Evolutionary conservation across 805 yeast species (phyloP).

Genomic region (Cyberlindnera sargentensis): DNA sequence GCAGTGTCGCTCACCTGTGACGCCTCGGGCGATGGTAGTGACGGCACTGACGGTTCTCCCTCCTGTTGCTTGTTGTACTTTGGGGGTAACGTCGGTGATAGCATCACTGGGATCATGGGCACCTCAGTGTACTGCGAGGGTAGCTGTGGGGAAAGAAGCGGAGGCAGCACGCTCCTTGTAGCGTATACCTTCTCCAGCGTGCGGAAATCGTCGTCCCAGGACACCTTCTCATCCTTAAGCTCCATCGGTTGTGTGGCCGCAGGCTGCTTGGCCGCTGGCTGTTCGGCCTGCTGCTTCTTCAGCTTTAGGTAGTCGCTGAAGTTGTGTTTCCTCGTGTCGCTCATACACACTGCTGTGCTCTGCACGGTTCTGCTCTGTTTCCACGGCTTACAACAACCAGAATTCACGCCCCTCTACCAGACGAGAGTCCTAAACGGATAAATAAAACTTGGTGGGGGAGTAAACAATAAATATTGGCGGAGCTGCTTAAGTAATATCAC

Average conservation of each 20-base stretch:
- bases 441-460: too few species aligned
- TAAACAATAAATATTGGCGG: too few species aligned
- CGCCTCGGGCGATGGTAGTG: neutral
- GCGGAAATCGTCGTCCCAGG: slow-evolving; percentile 1
- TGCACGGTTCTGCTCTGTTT: too few species aligned
- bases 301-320: slow-evolving; percentile 2
- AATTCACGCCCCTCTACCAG: too few species aligned
- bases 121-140: slow-evolving; percentile 4
- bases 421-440: too few species aligned
- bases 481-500: too few species aligned
- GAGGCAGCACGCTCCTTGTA: slow-evolving; percentile 5
- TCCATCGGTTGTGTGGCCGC: neutral
- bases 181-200: neutral
- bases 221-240: neutral
- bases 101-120: slow-evolving; percentile 9
- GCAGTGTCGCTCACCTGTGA: slow-evolving; percentile 2
- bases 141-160: slow-evolving; percentile 9
- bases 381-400: too few species aligned
- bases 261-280: neutral
- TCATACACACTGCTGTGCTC: too few species aligned
- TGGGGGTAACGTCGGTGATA: slow-evolving; percentile 19
- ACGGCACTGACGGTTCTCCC: neutral
- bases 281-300: slow-evolving; percentile 1
- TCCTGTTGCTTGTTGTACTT: slow-evolving; percentile 5
- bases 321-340: slow-evolving; percentile 1